A percentile compares a stretch with the other conserved stretches of the same genome.
phyloP scores from a whole-genome alignment of 2,329 filamentous ascomycete species.

The Xylariales sp. region DNA sequence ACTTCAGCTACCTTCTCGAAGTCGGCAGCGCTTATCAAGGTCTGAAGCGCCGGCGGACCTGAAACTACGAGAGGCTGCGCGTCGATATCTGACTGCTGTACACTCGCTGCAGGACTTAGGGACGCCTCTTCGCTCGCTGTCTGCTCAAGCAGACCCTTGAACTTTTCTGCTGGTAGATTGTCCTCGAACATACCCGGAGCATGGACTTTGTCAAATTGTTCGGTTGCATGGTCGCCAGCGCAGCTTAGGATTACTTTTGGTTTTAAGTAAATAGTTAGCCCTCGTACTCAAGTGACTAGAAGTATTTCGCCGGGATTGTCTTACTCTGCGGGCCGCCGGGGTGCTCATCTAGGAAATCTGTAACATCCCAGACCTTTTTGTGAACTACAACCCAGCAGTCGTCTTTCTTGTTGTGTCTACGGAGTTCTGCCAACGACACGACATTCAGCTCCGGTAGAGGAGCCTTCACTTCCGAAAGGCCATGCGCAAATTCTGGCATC shows the following conservation, averaged over 20 bases:
- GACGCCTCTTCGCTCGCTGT: constrained; percentile 6
- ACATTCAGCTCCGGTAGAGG: too few species aligned
- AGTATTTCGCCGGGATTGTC: too few species aligned
- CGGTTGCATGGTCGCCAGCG: constrained; percentile 8
- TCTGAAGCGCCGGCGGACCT: constrained; percentile 44
- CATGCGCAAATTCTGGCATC: too few species aligned
- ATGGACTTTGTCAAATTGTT: constrained; percentile 7
- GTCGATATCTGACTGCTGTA: not conserved
- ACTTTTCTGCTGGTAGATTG: constrained; percentile 7
- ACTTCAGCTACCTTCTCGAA: constrained; percentile 53
- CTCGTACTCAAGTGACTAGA: too few species aligned
- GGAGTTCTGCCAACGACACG: constrained; percentile 6
- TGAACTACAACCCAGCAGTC: constrained; percentile 10
- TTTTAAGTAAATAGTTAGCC: not conserved
- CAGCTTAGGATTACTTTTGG: constrained; percentile 6
- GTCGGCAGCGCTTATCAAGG: constrained; percentile 55
- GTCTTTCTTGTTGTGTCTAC: constrained; percentile 5
- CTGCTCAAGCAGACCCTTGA: constrained; percentile 7
- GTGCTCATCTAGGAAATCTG: constrained; percentile 10
- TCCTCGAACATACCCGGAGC: constrained; percentile 9
- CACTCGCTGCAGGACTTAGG: not conserved
- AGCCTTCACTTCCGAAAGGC: too few species aligned
- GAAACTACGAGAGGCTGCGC: not conserved
- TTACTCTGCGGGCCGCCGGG: constrained; percentile 9
- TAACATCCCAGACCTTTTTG: constrained; percentile 10